A percentile compares a stretch with the other conserved stretches of the same genome.
Evolutionary conservation across 2,329 filamentous ascomycete genomes (phyloP).

Genomic region (Ustulina deusta): DNA sequence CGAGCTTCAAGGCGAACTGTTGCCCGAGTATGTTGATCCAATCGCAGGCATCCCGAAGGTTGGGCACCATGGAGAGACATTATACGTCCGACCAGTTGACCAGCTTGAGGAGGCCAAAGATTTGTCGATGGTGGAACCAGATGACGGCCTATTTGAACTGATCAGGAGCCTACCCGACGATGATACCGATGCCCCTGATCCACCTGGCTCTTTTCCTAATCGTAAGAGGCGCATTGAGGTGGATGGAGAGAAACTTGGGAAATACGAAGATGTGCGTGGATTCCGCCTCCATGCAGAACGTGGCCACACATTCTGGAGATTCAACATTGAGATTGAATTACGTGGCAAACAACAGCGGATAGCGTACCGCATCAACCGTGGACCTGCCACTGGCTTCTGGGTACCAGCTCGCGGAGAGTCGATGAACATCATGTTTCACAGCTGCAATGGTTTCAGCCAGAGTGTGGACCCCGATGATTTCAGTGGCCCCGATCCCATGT

Average conservation of each 20-base stretch:
- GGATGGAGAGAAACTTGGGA: constrained; percentile 84
- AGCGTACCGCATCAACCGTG: constrained; percentile 94
- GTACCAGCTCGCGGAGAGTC: constrained; percentile 84
- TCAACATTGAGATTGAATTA: constrained; percentile 94
- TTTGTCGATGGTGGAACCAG: constrained; percentile 81
- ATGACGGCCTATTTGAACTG: constrained; percentile 84
- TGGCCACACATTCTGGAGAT: constrained; percentile 95
- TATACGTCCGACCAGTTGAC: constrained; percentile 92
- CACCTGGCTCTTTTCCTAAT: constrained; percentile 65
- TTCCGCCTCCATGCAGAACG: constrained; percentile 85
- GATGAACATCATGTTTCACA: constrained; percentile 99
- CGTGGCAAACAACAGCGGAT: constrained; percentile 82
- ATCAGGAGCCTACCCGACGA: constrained; percentile 66
- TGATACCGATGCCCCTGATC: constrained; percentile 59
- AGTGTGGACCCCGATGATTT: constrained; percentile 82
- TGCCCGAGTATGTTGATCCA: constrained; percentile 88
- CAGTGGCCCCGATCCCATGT: constrained; percentile 93
- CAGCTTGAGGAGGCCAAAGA: constrained; percentile 83
- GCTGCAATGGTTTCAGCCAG: constrained; percentile 93
- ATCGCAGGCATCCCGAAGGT: constrained; percentile 89
- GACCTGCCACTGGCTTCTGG: constrained; percentile 92
- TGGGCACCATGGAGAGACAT: constrained; percentile 83
- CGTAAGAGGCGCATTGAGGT: constrained; percentile 64
- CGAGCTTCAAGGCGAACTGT: constrained; percentile 74
- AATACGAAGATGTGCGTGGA: constrained; percentile 85